Evolutionary conservation across 1,284 basidiomycete genomes (phyloP), one percentile per base, ranked within the genome.

Genomic region (Malassezia furfur): DNA sequence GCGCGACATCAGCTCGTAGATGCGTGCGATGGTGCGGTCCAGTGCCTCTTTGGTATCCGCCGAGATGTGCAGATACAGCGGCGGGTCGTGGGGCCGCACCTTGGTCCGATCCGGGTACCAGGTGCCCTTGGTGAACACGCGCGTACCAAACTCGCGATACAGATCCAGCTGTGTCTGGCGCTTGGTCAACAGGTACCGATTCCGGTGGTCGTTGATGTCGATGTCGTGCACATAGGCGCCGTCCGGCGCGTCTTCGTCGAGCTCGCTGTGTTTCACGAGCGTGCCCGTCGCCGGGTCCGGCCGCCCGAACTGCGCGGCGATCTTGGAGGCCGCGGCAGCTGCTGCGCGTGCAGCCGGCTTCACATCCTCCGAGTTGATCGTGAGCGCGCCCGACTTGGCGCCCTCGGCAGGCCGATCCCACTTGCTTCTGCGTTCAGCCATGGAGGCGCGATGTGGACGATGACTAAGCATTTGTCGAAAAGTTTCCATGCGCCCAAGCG

Each of bases 121-220:
- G 82, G 88, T 67, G 88, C 88, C 74, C 36, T 70, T 70, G 28
- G 70, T 74, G 19, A 63, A 71, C 39, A 68, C 58, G 43, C 50
- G 52, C 12, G 72, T 66, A 19, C 72, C 70, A 21, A 57, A 66
- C 21, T 80, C 64, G 83, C 60, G 60, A 45, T 64, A 65, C 34
- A 90, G 88, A 80, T 93, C 85, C 59, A 85, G 80, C 75, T 96
- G 93, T 1, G 91, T 96, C 30, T 86, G 82, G 2, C 88, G 87
- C 76, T 90, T 94, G 40, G 94, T 98, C 68, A 98, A 79, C 74
- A 96, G 79, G 76, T 98, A 98, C 57, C 93, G 81, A 77, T 98
- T 98, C 67, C 91, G 80, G 54, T 93, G 80, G 77, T 98, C 94
- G 76, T 98, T 96, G 76, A 98, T 94, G 75, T 96, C 91, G 59